phyloP scores from a whole-genome alignment of 768 basidiomycete species.

The Collybiopsis luxurians region DNA sequence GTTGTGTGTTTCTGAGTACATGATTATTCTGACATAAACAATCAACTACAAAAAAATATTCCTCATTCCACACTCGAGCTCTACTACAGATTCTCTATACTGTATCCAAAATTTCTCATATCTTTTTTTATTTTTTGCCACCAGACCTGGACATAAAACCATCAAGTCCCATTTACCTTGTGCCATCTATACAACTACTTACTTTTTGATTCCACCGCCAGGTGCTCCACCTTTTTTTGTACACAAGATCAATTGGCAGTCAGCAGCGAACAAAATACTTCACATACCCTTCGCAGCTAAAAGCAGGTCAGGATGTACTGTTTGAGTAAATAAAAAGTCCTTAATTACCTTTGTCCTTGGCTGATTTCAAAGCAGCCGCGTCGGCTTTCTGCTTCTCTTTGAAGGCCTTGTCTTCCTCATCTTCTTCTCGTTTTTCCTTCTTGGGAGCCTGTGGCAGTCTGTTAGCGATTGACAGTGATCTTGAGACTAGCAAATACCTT shows the following conservation, averaged over 20 bases:
- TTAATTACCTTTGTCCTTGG: slow-evolving; percentile 65
- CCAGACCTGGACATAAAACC: slow-evolving; percentile 48
- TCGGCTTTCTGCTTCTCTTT: slow-evolving; percentile 79
- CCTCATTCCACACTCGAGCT: too few relatives aligned
- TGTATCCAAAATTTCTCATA: too few relatives aligned
- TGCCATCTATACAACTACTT: slow-evolving; percentile 36
- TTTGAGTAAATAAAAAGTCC: not conserved
- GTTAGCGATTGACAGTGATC: not conserved
- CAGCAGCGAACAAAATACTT: slow-evolving; percentile 2
- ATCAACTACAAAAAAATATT: slow-evolving; percentile 13
- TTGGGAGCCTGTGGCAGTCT: slow-evolving; percentile 63
- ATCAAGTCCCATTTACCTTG: too few relatives aligned
- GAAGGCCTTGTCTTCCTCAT: slow-evolving; percentile 69
- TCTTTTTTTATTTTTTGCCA: too few relatives aligned
- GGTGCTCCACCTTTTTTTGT: slow-evolving; percentile 70
- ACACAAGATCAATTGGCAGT: slow-evolving; percentile 10
- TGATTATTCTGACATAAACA: not conserved
- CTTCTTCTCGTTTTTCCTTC: slow-evolving; percentile 73
- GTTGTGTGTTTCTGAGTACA: not conserved
- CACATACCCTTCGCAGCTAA: slow-evolving; percentile 55
- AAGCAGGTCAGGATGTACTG: slow-evolving; percentile 1
- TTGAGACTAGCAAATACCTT: slow-evolving; percentile 47
- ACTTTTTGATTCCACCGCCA: slow-evolving; percentile 85
- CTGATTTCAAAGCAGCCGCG: slow-evolving; percentile 67
- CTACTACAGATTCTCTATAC: too few relatives aligned